Evolutionary conservation across 2,329 filamentous ascomycete genomes (phyloP).

Genomic region (Acrocalymma vagum): DNA sequence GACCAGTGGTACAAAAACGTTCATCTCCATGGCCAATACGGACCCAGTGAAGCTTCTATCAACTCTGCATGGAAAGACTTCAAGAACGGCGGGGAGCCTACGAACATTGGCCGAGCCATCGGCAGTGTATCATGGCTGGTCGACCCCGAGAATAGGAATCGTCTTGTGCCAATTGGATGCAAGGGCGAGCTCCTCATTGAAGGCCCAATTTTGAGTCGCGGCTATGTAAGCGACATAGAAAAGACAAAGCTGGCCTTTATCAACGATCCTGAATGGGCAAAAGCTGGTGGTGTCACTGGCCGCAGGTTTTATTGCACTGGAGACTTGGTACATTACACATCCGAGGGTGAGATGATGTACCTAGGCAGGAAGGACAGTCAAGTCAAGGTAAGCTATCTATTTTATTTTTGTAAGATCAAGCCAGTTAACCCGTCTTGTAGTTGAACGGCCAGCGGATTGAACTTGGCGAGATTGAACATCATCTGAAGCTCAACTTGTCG

Average conservation of each 20-base stretch:
- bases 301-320: slow-evolving; percentile 44
- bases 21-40: slow-evolving; percentile 39
- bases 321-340: slow-evolving; percentile 43
- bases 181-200: slow-evolving; percentile 46
- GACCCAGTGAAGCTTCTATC: slow-evolving; percentile 43
- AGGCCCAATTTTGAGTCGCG: slow-evolving; percentile 42
- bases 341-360: slow-evolving; percentile 44
- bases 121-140: slow-evolving; percentile 44
- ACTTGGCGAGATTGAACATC: slow-evolving; percentile 56
- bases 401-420: slow-evolving; percentile 22
- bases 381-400: slow-evolving; percentile 34
- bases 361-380: slow-evolving; percentile 45
- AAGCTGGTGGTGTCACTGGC: slow-evolving; percentile 16
- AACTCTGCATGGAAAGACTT: slow-evolving; percentile 42
- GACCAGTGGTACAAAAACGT: slow-evolving; percentile 34
- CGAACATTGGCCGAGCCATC: slow-evolving; percentile 41
- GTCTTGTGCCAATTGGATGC: slow-evolving; percentile 42
- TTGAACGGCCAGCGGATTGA: slow-evolving; percentile 56
- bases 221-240: slow-evolving; percentile 42
- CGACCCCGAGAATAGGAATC: slow-evolving; percentile 38
- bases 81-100: slow-evolving; percentile 38
- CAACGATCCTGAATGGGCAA: slow-evolving; percentile 36
- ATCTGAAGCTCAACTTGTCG: slow-evolving; percentile 48
- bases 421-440: slow-evolving; percentile 34
- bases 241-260: slow-evolving; percentile 43